Evolutionary conservation across 176 grass and related monocot genomes (phyloP).

Genomic region (Sorghum bicolor): DNA sequence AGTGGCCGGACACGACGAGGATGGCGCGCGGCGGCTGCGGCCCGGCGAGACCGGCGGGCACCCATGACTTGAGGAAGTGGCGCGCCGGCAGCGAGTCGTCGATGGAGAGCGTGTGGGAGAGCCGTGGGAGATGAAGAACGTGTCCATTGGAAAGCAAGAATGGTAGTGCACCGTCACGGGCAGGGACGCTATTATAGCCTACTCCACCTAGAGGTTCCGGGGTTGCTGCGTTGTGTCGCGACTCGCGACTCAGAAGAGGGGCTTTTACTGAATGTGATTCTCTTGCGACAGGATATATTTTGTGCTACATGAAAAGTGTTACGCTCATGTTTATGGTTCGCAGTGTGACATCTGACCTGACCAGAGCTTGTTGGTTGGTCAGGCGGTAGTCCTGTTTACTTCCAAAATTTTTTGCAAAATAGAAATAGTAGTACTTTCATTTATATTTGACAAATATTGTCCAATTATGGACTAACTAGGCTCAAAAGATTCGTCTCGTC

Average conservation of each 20-base stretch:
- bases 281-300: background rate
- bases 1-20: conserved; percentile 71
- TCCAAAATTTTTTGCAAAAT: no score
- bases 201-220: background rate
- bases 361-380: background rate
- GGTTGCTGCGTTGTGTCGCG: background rate
- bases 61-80: conserved; percentile 72
- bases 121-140: conserved; percentile 80
- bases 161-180: background rate
- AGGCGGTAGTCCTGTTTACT: no score
- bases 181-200: background rate
- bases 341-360: background rate
- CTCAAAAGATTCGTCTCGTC: no score
- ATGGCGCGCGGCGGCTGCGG: conserved; percentile 49
- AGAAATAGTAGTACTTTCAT: no score
- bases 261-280: background rate
- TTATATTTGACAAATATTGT: no score
- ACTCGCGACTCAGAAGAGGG: no score
- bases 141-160: conserved; percentile 29
- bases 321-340: no score
- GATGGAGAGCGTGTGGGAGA: conserved; percentile 66
- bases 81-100: conserved; percentile 64
- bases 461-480: no score
- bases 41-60: conserved; percentile 37
- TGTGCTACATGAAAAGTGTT: background rate